These are phyloP conservation scores for Sinapis alba DNA, from an alignment of 441 rosid genomes.

Conservation along the genomic window DNA sequence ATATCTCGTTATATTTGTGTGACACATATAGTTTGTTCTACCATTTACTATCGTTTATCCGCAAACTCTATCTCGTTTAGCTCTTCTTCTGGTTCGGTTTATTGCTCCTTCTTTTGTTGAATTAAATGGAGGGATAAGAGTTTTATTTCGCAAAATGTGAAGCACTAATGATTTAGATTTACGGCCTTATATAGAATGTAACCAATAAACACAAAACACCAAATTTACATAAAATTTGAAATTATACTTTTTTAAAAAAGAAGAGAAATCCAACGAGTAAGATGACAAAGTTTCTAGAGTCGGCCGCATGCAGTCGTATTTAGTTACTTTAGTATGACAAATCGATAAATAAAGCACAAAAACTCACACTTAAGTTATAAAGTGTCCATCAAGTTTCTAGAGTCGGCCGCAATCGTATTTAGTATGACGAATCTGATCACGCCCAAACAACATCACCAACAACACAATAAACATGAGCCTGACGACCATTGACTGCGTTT, in stretches of 20 bases:
- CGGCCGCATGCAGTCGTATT: background rate
- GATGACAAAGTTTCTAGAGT: background rate
- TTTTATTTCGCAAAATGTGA: no score
- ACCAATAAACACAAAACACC: background rate
- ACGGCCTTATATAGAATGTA: background rate
- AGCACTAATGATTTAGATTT: background rate
- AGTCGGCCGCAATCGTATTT: slow-evolving; percentile 47
- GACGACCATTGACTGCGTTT: slow-evolving; percentile 30
- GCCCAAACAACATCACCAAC: slow-evolving; percentile 42
- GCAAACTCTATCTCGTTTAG: background rate
- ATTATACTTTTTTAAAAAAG: background rate
- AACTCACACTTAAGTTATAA: background rate
- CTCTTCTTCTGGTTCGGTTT: no score
- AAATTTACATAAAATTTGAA: background rate
- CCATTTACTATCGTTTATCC: no score
- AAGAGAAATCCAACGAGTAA: background rate
- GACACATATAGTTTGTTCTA: no score
- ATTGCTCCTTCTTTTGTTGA: background rate
- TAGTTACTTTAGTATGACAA: background rate
- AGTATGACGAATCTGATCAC: slow-evolving; percentile 41
- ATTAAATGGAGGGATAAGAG: background rate
- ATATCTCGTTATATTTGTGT: no score
- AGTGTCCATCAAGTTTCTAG: slow-evolving; percentile 16
- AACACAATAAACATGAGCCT: slow-evolving; percentile 37
- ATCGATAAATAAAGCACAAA: slow-evolving; percentile 1